Evolutionary conservation across 2,329 filamentous ascomycete species (phyloP).

Genomic region (Talaromyces sp.): DNA sequence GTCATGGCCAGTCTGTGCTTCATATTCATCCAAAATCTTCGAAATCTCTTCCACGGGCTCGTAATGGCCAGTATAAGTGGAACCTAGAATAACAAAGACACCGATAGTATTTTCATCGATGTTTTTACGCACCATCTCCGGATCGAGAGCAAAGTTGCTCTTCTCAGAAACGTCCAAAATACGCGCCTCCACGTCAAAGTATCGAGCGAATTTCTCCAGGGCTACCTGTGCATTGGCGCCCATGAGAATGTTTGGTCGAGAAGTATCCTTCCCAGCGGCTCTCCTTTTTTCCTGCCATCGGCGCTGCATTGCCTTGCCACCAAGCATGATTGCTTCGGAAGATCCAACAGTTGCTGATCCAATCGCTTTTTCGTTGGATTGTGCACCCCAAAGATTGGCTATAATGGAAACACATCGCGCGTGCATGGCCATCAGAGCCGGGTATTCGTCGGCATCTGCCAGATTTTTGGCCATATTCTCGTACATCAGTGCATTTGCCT

Average conservation of each 20-base stretch:
- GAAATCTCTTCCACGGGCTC: constrained; percentile 69
- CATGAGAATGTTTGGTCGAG: constrained; percentile 71
- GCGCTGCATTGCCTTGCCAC: constrained; percentile 71
- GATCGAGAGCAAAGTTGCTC: constrained; percentile 62
- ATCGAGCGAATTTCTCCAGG: constrained; percentile 69
- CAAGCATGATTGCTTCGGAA: constrained; percentile 69
- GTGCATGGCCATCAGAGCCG: constrained; percentile 61
- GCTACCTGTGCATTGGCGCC: constrained; percentile 71
- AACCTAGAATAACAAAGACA: constrained; percentile 70
- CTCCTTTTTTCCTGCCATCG: constrained; percentile 66
- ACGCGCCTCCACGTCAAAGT: constrained; percentile 70
- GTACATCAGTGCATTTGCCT: constrained; percentile 63
- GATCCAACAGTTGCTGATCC: constrained; percentile 70
- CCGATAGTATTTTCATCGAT: constrained; percentile 76
- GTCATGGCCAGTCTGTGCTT: constrained; percentile 60
- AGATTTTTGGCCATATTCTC: constrained; percentile 71
- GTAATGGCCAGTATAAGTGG: constrained; percentile 72
- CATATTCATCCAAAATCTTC: constrained; percentile 62
- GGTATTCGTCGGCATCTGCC: constrained; percentile 67
- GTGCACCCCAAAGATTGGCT: constrained; percentile 63
- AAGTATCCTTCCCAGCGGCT: constrained; percentile 61
- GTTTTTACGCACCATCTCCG: constrained; percentile 62
- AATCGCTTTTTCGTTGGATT: constrained; percentile 62
- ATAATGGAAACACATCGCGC: constrained; percentile 68
- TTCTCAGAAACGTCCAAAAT: constrained; percentile 63